Evolutionary conservation across 2,329 filamentous ascomycete species (phyloP), one percentile per base, ranked within the genome.

Genomic region (Verticillium klebahnii): DNA sequence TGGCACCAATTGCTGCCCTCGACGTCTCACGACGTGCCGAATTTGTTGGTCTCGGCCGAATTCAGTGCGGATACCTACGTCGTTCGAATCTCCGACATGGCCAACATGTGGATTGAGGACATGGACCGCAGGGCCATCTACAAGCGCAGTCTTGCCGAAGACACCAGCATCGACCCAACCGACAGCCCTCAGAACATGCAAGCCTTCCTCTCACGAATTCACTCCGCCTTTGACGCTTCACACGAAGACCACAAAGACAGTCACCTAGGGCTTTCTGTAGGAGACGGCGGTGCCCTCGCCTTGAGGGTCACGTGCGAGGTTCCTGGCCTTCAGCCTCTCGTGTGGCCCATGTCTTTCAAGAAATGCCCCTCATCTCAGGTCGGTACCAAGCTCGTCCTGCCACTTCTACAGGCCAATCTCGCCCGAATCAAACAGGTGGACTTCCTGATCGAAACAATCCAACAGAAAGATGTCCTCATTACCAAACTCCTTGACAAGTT

Each of bases 121-220:
- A 75, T 93, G 25, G 82, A 86, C 61, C 78, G 85, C 25, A 79
- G 78, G n/a, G 80, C 78, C 12, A 89, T 94, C 61, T 81, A 87
- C 61, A 76, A 80, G 63, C 84, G 89, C 63, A 89, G 86, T 34
- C 79, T 85, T 61, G 75, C 82, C 29, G 82, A 88, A 67, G 82
- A 86, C 67, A 90, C 88, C 17, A 87, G 84, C 64, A 92, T 94
- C 64, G 90, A 94, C 70, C 87, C 91, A 1, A 87, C 83, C 70
- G 87, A 89, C 66, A 88, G 89, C 63, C 77, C 80, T 0, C 83
- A 86, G 58, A 90, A 94, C 69, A 85, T 91, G 75, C 71, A 75
- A 31, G 86, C 87, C 58, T 85, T 94, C 59, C 77, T 93, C 15
- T 79, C 84, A 25, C 88, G 89, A 68, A 77, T 94, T 19, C 74